Base-by-base conservation (phyloP, 768 basidiomycete genomes). In the Tulasnella sp. region DNA sequence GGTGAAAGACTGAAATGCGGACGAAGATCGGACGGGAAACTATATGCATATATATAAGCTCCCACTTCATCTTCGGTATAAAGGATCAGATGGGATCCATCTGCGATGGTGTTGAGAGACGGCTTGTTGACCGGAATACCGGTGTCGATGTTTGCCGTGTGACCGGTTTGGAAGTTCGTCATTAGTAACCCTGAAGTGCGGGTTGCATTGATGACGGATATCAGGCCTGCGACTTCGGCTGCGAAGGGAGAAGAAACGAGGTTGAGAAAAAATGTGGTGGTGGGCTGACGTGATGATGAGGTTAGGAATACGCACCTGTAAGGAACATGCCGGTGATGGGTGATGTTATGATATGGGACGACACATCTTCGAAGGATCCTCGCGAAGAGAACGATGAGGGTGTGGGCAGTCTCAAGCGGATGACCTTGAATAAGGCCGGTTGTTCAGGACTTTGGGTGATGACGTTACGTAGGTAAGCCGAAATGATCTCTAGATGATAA, bases 321-420 rank as follows among this genome's bases (percentile, higher is more conserved):
- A 51, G 44, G 40, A 51, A 51, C 49, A 51, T 51, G 40, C 49
- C 49, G 24, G 49, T 51, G 16, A 51, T 51, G 12, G 49, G 49
- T 8, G 49, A 51, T 3, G 49, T 51, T 19, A 51, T 51, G 19
- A 51, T 29, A 29, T 51, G 49, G 20, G 49, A 51, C 39, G 49
- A 51, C n/a, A 51, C 44, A 13, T 42, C 49, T 29, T 29, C 44
- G 49, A 51, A 51, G 22, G 49, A 41, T 24, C 39, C 49, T 28
- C n/a, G n/a, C n/a, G 49, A 28, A 31, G 49, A 42, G 27, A 2
- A 41, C n/a, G 37, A 42, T 43, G 13, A 29, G n/a, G 49, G 8
- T 29, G 41, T 34, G 37, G 49, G 49, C 16, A 51, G 49, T 10
- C 37, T 29, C 24, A 51, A 42, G 22, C 49, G 37, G 40, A 51